phyloP scores from a whole-genome alignment of 345 rosid species.

The Lepidium aucheri region DNA sequence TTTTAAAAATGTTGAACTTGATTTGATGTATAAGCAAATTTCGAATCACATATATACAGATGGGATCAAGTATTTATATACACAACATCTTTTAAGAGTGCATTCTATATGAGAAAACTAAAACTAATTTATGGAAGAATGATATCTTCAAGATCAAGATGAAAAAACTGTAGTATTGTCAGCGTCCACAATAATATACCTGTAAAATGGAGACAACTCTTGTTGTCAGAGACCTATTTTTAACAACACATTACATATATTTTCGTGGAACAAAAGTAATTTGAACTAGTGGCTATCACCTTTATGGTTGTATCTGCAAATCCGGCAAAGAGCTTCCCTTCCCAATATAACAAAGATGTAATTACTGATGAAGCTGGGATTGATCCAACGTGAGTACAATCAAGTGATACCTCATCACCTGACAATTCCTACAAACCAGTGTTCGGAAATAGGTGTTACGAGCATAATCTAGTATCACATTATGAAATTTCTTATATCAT shows the following conservation, averaged over 20 bases:
- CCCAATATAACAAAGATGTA: constrained; percentile 55
- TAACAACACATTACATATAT: not conserved
- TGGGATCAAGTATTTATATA: not conserved
- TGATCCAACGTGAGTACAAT: constrained; percentile 52
- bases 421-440: constrained; percentile 50
- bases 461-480: not conserved
- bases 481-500: not conserved
- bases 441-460: not conserved
- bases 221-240: not conserved
- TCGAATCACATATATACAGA: not conserved
- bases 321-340: constrained; percentile 84
- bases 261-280: not conserved
- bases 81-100: constrained; percentile 15
- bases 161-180: not conserved
- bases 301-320: constrained; percentile 53
- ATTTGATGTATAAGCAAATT: not conserved
- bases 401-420: constrained; percentile 55
- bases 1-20: too few relatives aligned
- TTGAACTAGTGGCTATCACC: constrained; percentile 31
- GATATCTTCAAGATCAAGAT: not conserved
- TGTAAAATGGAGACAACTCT: constrained; percentile 7
- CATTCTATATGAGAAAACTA: not conserved
- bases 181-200: constrained; percentile 19
- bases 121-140: not conserved
- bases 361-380: constrained; percentile 56